Conservation (phyloP, 768 basidiomycete genomes). For the Gymnopilus dilepis region DNA sequence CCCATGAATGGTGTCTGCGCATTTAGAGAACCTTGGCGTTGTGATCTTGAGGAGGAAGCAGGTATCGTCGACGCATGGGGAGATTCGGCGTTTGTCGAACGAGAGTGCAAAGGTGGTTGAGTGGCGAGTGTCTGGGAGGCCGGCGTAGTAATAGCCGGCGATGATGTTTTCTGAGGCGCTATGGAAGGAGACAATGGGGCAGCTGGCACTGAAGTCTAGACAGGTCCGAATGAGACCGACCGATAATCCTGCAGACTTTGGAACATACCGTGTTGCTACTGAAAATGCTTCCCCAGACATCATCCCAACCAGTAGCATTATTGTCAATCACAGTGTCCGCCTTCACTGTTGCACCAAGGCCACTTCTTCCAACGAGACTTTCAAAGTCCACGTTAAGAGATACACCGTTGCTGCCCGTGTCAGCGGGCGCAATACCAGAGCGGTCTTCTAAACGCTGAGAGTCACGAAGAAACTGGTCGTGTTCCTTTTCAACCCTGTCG, state of each 20-base stretch:
- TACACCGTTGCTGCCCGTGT: constrained; percentile 46
- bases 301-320: constrained; percentile 72
- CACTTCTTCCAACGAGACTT: constrained; percentile 73
- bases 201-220: constrained; percentile 18
- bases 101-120: constrained; percentile 38
- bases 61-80: constrained; percentile 33
- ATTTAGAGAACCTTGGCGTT: constrained; percentile 11
- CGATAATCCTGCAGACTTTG: not conserved
- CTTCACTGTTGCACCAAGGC: constrained; percentile 49
- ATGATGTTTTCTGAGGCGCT: constrained; percentile 34
- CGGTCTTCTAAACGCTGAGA: constrained; percentile 89
- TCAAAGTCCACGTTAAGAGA: constrained; percentile 71
- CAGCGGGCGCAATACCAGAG: constrained; percentile 56
- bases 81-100: constrained; percentile 46
- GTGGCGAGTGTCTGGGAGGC: constrained; percentile 19
- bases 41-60: constrained; percentile 15
- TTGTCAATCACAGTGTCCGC: constrained; percentile 45
- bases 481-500: constrained; percentile 91
- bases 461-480: constrained; percentile 90
- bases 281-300: constrained; percentile 85
- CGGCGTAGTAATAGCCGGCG: not conserved
- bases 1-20: constrained; percentile 17
- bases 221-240: constrained; percentile 1
- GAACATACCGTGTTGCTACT: constrained; percentile 41
- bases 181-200: no score